These are phyloP conservation scores for Macrophomina pseudophaseolina DNA, from an alignment of 2,329 filamentous ascomycete genomes.

Conservation along the genomic window DNA sequence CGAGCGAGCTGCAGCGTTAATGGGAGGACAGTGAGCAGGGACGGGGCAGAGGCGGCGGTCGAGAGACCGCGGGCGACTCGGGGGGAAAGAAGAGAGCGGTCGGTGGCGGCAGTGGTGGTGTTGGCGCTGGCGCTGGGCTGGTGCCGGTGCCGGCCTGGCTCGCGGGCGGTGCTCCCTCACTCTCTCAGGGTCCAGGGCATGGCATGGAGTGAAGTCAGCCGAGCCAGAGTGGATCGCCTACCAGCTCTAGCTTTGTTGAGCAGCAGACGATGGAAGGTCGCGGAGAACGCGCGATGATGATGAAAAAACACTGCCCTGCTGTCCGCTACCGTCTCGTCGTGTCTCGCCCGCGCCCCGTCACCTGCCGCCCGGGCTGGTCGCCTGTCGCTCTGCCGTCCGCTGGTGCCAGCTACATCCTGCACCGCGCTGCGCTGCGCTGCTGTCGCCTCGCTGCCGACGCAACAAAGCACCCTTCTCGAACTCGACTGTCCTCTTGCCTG, in stretches of 20 bases:
- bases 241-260: conserved; percentile 13
- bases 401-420: background rate
- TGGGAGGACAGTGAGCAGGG: background rate
- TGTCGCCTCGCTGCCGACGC: background rate
- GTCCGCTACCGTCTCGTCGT: background rate
- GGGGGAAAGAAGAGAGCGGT: background rate
- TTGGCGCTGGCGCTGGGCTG: too few species aligned
- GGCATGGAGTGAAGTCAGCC: conserved; percentile 12
- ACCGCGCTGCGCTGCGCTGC: background rate
- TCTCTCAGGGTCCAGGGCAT: conserved; percentile 9
- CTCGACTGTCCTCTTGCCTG: too few species aligned
- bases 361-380: background rate
- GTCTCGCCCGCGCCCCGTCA: conserved; percentile 12
- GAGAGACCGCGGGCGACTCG: background rate
- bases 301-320: background rate
- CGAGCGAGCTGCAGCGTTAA: background rate
- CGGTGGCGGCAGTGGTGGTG: background rate
- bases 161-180: too few species aligned
- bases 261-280: background rate
- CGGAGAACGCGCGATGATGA: conserved; percentile 18
- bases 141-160: too few species aligned
- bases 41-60: background rate
- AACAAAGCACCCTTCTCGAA: background rate
- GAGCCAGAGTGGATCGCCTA: background rate
- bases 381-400: background rate